Conservation (phyloP, 2,329 filamentous ascomycete genomes). For the Bertia moriformis region DNA sequence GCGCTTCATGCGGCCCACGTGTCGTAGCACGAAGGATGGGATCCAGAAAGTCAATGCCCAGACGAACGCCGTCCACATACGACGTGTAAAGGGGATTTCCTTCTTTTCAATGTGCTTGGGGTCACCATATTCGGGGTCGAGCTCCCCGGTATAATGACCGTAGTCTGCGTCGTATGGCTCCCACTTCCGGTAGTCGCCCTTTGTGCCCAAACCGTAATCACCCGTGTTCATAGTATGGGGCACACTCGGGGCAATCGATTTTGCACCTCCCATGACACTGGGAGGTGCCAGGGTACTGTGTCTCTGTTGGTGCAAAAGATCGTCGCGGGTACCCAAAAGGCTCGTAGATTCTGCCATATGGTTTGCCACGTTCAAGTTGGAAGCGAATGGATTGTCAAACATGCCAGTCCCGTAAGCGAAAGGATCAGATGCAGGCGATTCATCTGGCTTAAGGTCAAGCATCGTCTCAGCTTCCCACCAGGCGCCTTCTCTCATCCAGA, state of each 20-base stretch:
- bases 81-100: slow-evolving; percentile 45
- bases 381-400: not conserved
- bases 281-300: not conserved
- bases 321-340: not conserved
- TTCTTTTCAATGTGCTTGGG: slow-evolving; percentile 64
- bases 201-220: slow-evolving; percentile 77
- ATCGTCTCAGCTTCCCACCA: slow-evolving; percentile 98
- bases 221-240: slow-evolving; percentile 42
- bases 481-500: slow-evolving; percentile 86
- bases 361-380: not conserved
- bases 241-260: slow-evolving; percentile 38
- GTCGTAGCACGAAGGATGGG: slow-evolving; percentile 66
- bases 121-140: slow-evolving; percentile 68
- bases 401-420: not conserved
- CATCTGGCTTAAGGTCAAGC: slow-evolving; percentile 50
- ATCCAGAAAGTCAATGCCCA: slow-evolving; percentile 91
- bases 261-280: slow-evolving; percentile 18
- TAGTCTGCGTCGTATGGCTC: slow-evolving; percentile 60
- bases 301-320: no score
- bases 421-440: not conserved
- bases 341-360: no score
- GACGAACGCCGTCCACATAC: slow-evolving; percentile 66
- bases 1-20: slow-evolving; percentile 84
- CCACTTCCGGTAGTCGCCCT: slow-evolving; percentile 66
- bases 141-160: slow-evolving; percentile 52